A percentile compares a stretch with the other conserved stretches of the same genome.
Evolutionary conservation across 768 basidiomycete genomes (phyloP).

Genomic region (Hydnomerulius pinastri): DNA sequence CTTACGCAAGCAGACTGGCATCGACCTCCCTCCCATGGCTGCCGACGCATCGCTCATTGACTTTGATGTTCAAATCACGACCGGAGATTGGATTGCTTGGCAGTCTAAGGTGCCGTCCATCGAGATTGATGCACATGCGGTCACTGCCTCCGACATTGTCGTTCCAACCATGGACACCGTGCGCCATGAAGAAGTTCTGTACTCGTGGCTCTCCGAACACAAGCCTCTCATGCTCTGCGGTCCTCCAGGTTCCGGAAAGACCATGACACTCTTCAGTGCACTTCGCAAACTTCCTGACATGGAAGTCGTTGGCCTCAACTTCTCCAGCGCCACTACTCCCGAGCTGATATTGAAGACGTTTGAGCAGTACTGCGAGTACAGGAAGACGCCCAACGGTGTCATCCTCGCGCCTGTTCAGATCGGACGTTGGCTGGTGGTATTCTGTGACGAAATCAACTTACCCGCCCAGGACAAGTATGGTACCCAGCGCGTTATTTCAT

Average conservation of each 20-base stretch:
- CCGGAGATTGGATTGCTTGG: constrained; percentile 91
- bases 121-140: constrained; percentile 95
- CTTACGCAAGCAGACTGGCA: constrained; percentile 79
- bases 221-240: constrained; percentile 98
- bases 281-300: constrained; percentile 96
- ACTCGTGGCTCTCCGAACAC: constrained; percentile 98
- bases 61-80: constrained; percentile 87
- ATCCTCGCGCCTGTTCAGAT: constrained; percentile 92
- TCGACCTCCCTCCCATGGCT: constrained; percentile 80
- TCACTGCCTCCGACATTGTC: constrained; percentile 94
- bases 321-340: constrained; percentile 97
- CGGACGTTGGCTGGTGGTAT: constrained; percentile 98
- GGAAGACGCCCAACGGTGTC: constrained; percentile 98
- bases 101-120: constrained; percentile 89
- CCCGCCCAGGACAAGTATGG: constrained; percentile 98
- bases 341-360: constrained; percentile 99
- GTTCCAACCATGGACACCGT: constrained; percentile 99
- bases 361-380: constrained; percentile 98
- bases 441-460: constrained; percentile 99
- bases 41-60: constrained; percentile 88
- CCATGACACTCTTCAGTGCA: constrained; percentile 98
- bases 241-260: constrained; percentile 99
- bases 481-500: constrained; percentile 97
- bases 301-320: constrained; percentile 99
- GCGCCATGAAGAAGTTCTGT: constrained; percentile 96